Base-by-base conservation (phyloP, 2,329 filamentous ascomycete genomes). In the Fonsecaea multimorphosa region DNA sequence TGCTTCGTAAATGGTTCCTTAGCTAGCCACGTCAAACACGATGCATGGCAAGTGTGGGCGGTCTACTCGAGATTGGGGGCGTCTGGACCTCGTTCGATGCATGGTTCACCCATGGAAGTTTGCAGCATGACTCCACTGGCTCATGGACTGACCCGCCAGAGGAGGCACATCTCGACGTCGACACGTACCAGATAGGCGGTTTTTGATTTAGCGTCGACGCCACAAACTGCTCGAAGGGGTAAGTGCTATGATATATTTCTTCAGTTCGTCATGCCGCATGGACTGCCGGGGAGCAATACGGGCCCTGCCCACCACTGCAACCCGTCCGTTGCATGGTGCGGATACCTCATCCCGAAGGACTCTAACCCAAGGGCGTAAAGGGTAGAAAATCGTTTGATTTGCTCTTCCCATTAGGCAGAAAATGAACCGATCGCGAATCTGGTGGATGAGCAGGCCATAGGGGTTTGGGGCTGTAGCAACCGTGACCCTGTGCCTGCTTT, bases 61-160 rank as follows among this genome's bases (percentile, higher is more conserved):
- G 58, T 52, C 53, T 19, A 19, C 19, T 58, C 27, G 61, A 53
- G 29, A 16, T 51, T 51, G 31, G 52, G 57, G 60, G 59, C 34
- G 59, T 55, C 59, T 61, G 59, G 59, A 61, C 59, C 46, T 60
- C 58, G 58, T 52, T 60, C 57, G 44, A 60, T 60, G 46, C 58
- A 53, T 60, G 58, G 24, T 29, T 27, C 7, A 9, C 57, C 57
- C 40, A 27, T 12, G 22, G 34, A 40, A 40, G 38, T 40, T 40
- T 40, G 14, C 38, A 40, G 16, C 8, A n/a, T 9, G 36, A 16
- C 36, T n/a, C 55, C 24, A 22, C 12, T 27, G 36, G 24, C 38
- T 7, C 29, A 12, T 38, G 27, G 16, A 32, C 22, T 29, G 32
- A 31, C 38, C 6, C 36, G 57, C 29, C 60, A 24, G 3, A 56